Evolutionary conservation across 495 filamentous ascomycete genomes (phyloP).

Genomic region (Trichoderma virens): DNA sequence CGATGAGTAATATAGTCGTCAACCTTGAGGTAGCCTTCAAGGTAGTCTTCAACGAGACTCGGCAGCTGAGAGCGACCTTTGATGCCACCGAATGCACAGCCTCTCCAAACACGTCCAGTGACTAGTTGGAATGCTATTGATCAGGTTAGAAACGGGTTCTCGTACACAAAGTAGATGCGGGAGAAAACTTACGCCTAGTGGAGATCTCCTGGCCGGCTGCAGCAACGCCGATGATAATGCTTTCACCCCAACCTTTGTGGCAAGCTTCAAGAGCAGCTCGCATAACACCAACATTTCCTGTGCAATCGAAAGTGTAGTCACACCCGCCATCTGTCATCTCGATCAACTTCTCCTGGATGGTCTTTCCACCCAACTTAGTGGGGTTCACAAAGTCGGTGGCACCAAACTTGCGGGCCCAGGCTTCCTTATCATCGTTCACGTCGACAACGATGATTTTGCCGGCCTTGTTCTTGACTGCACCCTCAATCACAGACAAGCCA

Average conservation of each 20-base stretch:
- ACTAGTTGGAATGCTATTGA: slow-evolving; percentile 90
- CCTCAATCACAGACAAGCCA: slow-evolving; percentile 89
- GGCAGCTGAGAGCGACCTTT: slow-evolving; percentile 93
- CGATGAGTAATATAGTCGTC: slow-evolving; percentile 99
- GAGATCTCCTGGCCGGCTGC: slow-evolving; percentile 96
- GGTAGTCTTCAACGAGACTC: slow-evolving; percentile 82
- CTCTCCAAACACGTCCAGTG: slow-evolving; percentile 94
- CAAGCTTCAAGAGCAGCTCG: slow-evolving; percentile 92
- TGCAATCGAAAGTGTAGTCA: slow-evolving; percentile 99
- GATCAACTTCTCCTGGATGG: slow-evolving; percentile 80
- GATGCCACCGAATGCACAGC: slow-evolving; percentile 95
- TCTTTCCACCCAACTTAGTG: slow-evolving; percentile 64
- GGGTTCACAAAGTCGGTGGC: slow-evolving; percentile 97
- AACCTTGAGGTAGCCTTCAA: slow-evolving; percentile 85
- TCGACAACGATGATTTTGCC: slow-evolving; percentile 92
- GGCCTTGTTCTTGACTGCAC: slow-evolving; percentile 78
- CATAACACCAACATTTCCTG: slow-evolving; percentile 95
- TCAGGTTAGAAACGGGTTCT: neutral
- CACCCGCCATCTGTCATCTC: slow-evolving; percentile 99
- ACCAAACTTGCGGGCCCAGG: slow-evolving; percentile 87
- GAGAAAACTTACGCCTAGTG: slow-evolving; percentile 77
- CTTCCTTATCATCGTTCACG: slow-evolving; percentile 86
- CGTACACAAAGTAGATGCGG: slow-evolving; percentile 9
- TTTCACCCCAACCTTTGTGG: slow-evolving; percentile 99
- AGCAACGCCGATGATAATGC: slow-evolving; percentile 94